phyloP scores from a whole-genome alignment of 805 yeast species.

The Ogataea nitratoaversa region DNA sequence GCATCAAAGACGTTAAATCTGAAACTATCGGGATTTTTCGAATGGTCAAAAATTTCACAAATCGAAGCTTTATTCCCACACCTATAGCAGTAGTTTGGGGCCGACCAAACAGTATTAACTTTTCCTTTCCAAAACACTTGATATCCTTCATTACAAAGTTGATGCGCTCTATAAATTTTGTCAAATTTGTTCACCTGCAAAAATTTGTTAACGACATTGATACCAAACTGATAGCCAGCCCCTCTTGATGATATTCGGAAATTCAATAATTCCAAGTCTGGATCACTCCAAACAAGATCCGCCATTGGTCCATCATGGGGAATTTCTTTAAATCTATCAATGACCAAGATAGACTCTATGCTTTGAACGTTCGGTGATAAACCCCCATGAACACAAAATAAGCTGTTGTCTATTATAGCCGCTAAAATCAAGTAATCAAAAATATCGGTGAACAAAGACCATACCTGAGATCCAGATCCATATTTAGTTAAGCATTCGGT shows the following conservation, averaged over 20 bases:
- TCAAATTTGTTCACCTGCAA: conserved; percentile 70
- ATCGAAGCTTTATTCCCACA: conserved; percentile 98
- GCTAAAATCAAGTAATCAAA: conserved; percentile 88
- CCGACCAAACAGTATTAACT: conserved; percentile 96
- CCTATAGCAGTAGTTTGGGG: conserved; percentile 95
- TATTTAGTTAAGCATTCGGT: conserved; percentile 91
- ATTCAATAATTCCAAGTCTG: conserved; percentile 76
- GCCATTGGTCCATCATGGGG: conserved; percentile 99
- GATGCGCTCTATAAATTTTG: conserved; percentile 91
- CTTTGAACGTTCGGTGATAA: conserved; percentile 92
- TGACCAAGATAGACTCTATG: conserved; percentile 82
- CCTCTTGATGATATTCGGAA: conserved; percentile 92
- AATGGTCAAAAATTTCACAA: conserved; percentile 64
- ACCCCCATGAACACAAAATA: conserved; percentile 97
- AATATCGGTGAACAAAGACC: conserved; percentile 87
- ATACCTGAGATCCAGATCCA: conserved; percentile 66
- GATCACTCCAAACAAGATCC: conserved; percentile 97
- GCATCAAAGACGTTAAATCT: conserved; percentile 92
- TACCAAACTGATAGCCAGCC: conserved; percentile 96
- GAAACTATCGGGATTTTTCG: conserved; percentile 57
- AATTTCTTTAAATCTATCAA: conserved; percentile 89
- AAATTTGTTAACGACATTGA: conserved; percentile 85
- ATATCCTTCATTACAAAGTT: conserved; percentile 93
- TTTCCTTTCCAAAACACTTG: conserved; percentile 87
- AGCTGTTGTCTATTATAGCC: conserved; percentile 83